Conservation (phyloP, 495 filamentous ascomycete species). For the Parachaetomium inaequale region DNA sequence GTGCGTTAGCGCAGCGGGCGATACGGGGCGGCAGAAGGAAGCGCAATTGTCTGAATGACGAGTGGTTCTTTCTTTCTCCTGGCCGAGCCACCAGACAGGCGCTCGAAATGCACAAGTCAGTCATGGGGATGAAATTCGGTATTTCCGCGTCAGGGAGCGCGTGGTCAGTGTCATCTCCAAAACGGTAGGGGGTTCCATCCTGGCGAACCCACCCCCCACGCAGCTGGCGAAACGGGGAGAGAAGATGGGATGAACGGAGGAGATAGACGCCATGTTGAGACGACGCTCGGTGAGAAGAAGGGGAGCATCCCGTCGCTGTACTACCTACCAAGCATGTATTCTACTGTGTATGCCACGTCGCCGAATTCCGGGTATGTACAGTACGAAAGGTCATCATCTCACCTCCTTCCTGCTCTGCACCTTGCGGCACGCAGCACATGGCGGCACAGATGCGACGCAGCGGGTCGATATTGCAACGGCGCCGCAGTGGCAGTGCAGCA, state of each 20-base stretch:
- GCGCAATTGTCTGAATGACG: neutral
- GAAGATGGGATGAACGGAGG: constrained; percentile 1
- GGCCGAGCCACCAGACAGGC: no score
- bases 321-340: neutral
- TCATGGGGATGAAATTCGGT: neutral
- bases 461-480: neutral
- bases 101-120: no score
- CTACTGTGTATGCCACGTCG: neutral
- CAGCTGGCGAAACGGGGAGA: neutral
- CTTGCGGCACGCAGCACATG: neutral
- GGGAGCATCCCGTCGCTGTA: neutral
- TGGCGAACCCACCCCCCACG: neutral
- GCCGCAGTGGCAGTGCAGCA: constrained; percentile 10
- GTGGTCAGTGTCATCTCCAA: constrained; percentile 3
- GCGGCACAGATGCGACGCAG: constrained; percentile 3
- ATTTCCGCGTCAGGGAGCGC: neutral
- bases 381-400: neutral
- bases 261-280: neutral
- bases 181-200: neutral
- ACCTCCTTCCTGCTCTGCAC: neutral
- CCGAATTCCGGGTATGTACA: neutral
- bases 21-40: no score
- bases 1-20: constrained; percentile 1
- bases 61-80: no score
- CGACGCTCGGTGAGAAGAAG: constrained; percentile 4